These are phyloP conservation scores for Rhododendron molle DNA, from an alignment of 148 eudicot genomes.

Conservation along the genomic window DNA sequence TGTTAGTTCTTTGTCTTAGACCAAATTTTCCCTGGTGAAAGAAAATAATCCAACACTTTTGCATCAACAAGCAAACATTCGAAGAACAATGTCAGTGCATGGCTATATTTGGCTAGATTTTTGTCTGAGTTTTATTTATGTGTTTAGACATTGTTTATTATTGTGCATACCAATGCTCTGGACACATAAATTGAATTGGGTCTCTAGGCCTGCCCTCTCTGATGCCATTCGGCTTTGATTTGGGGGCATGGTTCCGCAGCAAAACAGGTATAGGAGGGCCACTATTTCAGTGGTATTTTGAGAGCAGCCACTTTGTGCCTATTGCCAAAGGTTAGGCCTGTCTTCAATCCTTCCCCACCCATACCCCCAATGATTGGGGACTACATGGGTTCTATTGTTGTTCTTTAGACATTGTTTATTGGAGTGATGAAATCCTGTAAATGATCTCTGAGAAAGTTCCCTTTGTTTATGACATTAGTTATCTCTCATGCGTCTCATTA, in stretches of 20 bases:
- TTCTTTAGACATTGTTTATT: neutral
- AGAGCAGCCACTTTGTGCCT: too few species aligned
- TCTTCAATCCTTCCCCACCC: too few species aligned
- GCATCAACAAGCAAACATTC: neutral
- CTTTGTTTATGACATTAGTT: neutral
- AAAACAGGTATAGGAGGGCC: too few species aligned
- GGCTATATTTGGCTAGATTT: neutral
- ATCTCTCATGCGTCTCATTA: neutral
- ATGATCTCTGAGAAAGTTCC: neutral
- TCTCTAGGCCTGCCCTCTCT: too few species aligned
- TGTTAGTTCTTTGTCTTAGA: neutral
- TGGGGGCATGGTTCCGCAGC: too few species aligned
- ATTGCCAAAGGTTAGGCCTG: too few species aligned
- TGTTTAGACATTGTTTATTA: neutral
- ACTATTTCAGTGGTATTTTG: too few species aligned
- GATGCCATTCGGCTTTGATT: too few species aligned
- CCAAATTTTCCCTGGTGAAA: neutral
- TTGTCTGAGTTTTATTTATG: neutral
- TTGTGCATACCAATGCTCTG: too few species aligned
- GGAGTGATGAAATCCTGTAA: constrained; percentile 1
- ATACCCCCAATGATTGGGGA: too few species aligned
- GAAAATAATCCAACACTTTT: neutral
- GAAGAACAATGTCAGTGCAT: neutral
- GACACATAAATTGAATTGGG: too few species aligned
- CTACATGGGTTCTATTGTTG: too few species aligned